Conservation (phyloP, 371 early-diverging fungal genomes). For the Paraphysoderma sedebokerense region DNA sequence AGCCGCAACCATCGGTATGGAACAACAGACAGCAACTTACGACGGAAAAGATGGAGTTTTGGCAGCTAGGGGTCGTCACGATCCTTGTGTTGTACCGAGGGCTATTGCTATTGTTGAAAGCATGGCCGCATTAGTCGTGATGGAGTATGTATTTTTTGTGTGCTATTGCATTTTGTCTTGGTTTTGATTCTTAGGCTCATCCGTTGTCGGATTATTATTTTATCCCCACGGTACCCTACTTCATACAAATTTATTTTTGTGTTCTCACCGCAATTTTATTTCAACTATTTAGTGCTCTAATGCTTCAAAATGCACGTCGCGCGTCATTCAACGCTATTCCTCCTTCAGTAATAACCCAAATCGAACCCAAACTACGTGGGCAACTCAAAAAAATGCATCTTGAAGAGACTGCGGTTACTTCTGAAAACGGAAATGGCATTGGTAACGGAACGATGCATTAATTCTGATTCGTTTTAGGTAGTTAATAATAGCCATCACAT, state of each 20-base stretch:
- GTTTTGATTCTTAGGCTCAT: not conserved
- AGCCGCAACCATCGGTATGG: constrained; percentile 83
- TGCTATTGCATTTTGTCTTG: too few relatives aligned
- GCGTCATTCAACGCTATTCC: not conserved
- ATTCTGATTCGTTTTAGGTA: too few relatives aligned
- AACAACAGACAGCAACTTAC: constrained; percentile 74
- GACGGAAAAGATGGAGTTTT: constrained; percentile 62
- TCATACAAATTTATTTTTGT: not conserved
- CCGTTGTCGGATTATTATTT: not conserved
- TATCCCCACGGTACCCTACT: not conserved
- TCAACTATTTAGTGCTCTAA: not conserved
- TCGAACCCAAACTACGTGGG: not conserved
- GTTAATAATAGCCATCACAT: too few relatives aligned
- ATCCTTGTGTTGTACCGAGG: constrained; percentile 90
- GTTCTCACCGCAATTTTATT: too few relatives aligned
- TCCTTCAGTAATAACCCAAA: not conserved
- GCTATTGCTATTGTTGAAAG: constrained; percentile 95
- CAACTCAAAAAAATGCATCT: not conserved
- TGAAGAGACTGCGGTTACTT: not conserved
- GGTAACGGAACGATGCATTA: not conserved
- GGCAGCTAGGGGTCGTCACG: constrained; percentile 89
- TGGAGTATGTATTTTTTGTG: constrained; percentile 53
- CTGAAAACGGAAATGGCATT: not conserved
- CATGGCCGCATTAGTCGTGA: constrained; percentile 84
- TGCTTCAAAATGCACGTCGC: not conserved